phyloP scores from a whole-genome alignment of 805 yeast species.

The Jamesozyma hellenica region DNA sequence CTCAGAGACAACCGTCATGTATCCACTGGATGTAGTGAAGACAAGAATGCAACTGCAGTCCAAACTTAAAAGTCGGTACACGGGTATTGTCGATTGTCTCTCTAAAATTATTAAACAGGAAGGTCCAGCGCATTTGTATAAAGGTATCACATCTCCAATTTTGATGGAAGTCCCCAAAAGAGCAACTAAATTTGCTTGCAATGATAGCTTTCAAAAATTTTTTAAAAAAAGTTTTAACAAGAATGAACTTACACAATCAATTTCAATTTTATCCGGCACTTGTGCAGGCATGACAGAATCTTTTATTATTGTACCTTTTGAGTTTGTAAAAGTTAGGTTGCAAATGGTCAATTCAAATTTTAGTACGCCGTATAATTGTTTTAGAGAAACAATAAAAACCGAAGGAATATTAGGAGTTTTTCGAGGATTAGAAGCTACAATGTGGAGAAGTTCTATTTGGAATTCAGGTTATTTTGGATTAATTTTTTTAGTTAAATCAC shows the following conservation, averaged over 20 bases:
- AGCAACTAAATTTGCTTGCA: constrained; percentile 96
- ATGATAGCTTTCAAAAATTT: constrained; percentile 88
- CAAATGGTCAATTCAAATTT: constrained; percentile 79
- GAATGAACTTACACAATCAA: constrained; percentile 58
- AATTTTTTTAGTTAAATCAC: constrained; percentile 70
- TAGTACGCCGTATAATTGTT: constrained; percentile 74
- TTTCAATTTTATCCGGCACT: constrained; percentile 87
- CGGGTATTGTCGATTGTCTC: constrained; percentile 56
- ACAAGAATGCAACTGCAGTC: constrained; percentile 64
- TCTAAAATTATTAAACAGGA: constrained; percentile 73
- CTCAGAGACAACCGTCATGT: constrained; percentile 87
- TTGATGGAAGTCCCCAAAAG: constrained; percentile 98
- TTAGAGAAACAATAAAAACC: constrained; percentile 52
- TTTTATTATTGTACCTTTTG: constrained; percentile 93
- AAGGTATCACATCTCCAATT: constrained; percentile 91
- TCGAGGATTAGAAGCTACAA: constrained; percentile 89
- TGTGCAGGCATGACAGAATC: constrained; percentile 96
- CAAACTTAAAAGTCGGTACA: not conserved
- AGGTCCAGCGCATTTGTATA: constrained; percentile 72
- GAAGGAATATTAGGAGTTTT: constrained; percentile 78
- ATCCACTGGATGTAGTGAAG: constrained; percentile 91
- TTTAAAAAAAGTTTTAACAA: constrained; percentile 65
- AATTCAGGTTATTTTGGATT: constrained; percentile 96
- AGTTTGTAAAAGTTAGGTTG: constrained; percentile 83
- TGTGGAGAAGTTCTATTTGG: constrained; percentile 95